Evolutionary conservation across 139 green algal genomes (phyloP).

Genomic region (Diplosphaera chodatii): DNA sequence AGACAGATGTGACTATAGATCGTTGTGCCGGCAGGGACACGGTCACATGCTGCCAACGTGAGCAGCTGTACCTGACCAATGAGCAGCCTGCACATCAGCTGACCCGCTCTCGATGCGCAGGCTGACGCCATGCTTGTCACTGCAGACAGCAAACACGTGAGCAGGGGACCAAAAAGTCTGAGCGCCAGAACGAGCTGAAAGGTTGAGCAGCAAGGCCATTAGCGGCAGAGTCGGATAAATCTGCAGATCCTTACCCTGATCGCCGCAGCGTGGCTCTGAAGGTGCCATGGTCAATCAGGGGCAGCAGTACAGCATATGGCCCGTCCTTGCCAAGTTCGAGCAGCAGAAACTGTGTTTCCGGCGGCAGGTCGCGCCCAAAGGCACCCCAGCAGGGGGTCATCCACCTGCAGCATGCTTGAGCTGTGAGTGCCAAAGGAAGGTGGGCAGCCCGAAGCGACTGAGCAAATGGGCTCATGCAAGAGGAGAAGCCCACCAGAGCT

Average conservation of each 20-base stretch:
- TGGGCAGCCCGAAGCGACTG: no score
- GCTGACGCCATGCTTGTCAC: conserved; percentile 21
- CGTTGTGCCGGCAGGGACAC: no score
- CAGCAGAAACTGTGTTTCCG: conserved; percentile 91
- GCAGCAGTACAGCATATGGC: conserved; percentile 62
- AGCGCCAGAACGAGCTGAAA: no score
- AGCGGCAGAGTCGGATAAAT: no score
- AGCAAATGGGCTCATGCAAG: no score
- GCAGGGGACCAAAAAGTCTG: no score
- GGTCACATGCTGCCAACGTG: no score
- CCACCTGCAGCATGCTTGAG: no score
- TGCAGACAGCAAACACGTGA: neutral
- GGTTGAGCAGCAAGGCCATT: no score
- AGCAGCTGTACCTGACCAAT: conserved; percentile 18
- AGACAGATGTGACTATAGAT: no score
- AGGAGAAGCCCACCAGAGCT: conserved; percentile 62
- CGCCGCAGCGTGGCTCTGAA: conserved; percentile 73
- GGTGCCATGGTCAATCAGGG: conserved; percentile 62
- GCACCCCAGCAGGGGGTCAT: conserved; percentile 80
- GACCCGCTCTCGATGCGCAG: conserved; percentile 71
- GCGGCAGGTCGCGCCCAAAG: conserved; percentile 45
- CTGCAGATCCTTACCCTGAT: conserved; percentile 8
- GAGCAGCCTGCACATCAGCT: conserved; percentile 21
- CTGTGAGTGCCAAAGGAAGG: no score
- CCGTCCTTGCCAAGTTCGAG: conserved; percentile 50